Conservation (phyloP, 169 alveolate genomes). For the Plasmodium chabaudi region DNA sequence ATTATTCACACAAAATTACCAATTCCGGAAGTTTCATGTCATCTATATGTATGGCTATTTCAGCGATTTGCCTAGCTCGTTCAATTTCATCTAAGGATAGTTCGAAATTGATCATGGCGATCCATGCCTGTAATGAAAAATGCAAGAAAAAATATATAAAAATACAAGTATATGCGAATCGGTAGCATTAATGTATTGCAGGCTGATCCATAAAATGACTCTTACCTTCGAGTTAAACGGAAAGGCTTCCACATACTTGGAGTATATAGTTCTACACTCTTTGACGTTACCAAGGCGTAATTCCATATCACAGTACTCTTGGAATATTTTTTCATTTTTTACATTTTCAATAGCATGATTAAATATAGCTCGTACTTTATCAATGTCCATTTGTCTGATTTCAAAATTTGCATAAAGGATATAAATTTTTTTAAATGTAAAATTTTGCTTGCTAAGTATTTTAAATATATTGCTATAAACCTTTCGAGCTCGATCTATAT, state of each 20-base stretch:
- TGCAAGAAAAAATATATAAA: not conserved
- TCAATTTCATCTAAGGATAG: constrained; percentile 90
- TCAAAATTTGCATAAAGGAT: constrained; percentile 91
- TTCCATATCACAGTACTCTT: constrained; percentile 95
- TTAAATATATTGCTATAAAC: constrained; percentile 92
- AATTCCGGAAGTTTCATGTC: constrained; percentile 94
- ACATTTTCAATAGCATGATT: constrained; percentile 96
- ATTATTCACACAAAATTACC: constrained; percentile 30
- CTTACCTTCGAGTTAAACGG: constrained; percentile 90
- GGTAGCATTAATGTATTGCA: not conserved
- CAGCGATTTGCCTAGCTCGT: constrained; percentile 92
- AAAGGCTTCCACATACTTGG: constrained; percentile 92
- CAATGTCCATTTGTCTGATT: constrained; percentile 87
- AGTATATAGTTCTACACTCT: constrained; percentile 93
- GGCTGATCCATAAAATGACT: not conserved
- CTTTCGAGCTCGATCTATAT: constrained; percentile 89
- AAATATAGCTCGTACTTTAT: constrained; percentile 92
- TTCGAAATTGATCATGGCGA: constrained; percentile 92
- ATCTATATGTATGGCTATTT: constrained; percentile 89
- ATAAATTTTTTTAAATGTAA: constrained; percentile 94
- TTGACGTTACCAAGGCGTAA: constrained; percentile 95
- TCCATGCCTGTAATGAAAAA: constrained; percentile 87
- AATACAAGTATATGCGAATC: not conserved
- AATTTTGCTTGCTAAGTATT: constrained; percentile 91
- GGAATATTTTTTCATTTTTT: constrained; percentile 92